A percentile compares a stretch with the other conserved stretches of the same genome.
These are phyloP conservation scores for Echria macrotheca DNA, from an alignment of 495 filamentous ascomycete species.

Conservation along the genomic window DNA sequence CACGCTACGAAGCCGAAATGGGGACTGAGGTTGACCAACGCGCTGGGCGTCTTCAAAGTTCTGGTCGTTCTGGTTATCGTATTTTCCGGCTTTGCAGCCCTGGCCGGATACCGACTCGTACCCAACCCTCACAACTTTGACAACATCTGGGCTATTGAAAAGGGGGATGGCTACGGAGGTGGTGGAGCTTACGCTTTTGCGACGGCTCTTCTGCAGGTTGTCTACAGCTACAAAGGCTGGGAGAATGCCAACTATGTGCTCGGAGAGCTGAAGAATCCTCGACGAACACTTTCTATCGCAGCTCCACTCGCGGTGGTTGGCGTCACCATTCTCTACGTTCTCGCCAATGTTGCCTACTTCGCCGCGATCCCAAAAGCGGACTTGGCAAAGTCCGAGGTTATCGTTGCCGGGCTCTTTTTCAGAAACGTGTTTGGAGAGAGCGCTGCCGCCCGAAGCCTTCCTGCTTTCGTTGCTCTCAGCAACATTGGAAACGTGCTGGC, in stretches of 20 bases:
- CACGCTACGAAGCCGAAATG: slow-evolving; percentile 54
- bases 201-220: slow-evolving; percentile 43
- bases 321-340: slow-evolving; percentile 56
- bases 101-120: slow-evolving; percentile 28
- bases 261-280: slow-evolving; percentile 55
- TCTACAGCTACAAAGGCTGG: slow-evolving; percentile 48
- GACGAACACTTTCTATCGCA: slow-evolving; percentile 56
- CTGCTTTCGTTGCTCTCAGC: slow-evolving; percentile 56
- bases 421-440: slow-evolving; percentile 39
- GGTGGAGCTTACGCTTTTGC: slow-evolving; percentile 37
- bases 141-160: slow-evolving; percentile 30
- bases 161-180: slow-evolving; percentile 39
- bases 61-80: slow-evolving; percentile 57
- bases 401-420: slow-evolving; percentile 46
- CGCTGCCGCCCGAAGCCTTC: slow-evolving; percentile 41
- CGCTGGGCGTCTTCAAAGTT: slow-evolving; percentile 61
- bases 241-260: slow-evolving; percentile 49
- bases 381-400: slow-evolving; percentile 45
- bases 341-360: slow-evolving; percentile 62
- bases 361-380: slow-evolving; percentile 41
- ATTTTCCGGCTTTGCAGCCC: slow-evolving; percentile 50
- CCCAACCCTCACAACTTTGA: slow-evolving; percentile 26
- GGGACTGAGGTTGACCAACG: slow-evolving; percentile 58
- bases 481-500: slow-evolving; percentile 56
- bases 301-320: slow-evolving; percentile 53